Conservation (phyloP, 2,329 filamentous ascomycete species). For the Colletotrichum sp. region DNA sequence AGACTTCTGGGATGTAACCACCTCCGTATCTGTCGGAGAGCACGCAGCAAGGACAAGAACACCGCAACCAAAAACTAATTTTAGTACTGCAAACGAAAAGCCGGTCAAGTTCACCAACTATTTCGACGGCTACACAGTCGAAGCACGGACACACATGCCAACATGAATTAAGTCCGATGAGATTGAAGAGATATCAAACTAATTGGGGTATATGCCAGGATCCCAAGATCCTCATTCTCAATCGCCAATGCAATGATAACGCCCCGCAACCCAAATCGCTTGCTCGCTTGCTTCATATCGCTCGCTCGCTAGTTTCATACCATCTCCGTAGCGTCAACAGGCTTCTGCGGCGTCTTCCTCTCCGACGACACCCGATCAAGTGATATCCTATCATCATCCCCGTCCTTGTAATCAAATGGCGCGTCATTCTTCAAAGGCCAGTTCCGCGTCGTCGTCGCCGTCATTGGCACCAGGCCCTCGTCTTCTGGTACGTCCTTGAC, state of each 20-base stretch:
- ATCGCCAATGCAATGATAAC: not conserved
- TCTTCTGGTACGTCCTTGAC: not conserved
- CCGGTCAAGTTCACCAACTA: too few relatives aligned
- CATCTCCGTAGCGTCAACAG: conserved; percentile 7
- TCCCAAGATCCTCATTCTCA: not conserved
- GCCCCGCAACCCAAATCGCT: not conserved
- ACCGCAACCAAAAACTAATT: too few relatives aligned
- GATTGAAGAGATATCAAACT: not conserved
- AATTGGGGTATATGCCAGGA: not conserved
- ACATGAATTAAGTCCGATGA: not conserved
- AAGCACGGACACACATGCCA: not conserved
- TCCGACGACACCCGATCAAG: not conserved
- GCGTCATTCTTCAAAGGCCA: conserved; percentile 1
- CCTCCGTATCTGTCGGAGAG: too few relatives aligned
- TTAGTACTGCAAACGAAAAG: too few relatives aligned
- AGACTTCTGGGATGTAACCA: too few relatives aligned
- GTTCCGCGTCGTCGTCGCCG: not conserved
- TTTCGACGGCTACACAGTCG: accelerated
- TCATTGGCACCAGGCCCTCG: not conserved
- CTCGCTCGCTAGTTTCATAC: not conserved
- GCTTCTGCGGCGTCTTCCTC: not conserved
- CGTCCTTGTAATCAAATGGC: not conserved
- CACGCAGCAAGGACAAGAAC: too few relatives aligned
- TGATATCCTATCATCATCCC: not conserved
- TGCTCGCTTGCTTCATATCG: not conserved